These are phyloP conservation scores for Venturia aucupariae DNA, from an alignment of 2,329 filamentous ascomycete species.

Conservation along the genomic window DNA sequence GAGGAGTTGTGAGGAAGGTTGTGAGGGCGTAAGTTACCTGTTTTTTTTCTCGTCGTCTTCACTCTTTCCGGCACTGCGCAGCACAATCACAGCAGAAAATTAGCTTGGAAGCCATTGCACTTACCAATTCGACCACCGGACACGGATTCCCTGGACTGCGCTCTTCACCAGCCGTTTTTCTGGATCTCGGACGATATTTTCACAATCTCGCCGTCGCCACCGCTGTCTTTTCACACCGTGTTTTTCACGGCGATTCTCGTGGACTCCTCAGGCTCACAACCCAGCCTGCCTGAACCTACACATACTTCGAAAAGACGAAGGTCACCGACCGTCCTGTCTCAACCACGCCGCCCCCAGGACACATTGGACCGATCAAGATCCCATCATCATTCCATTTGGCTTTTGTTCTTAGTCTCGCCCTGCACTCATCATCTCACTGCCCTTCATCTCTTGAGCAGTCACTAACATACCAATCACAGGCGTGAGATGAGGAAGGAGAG, in stretches of 20 bases:
- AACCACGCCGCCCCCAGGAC: background rate
- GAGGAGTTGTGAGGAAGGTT: background rate
- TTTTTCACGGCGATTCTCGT: background rate
- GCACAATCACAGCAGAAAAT: background rate
- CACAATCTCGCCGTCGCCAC: background rate
- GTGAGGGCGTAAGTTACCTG: background rate
- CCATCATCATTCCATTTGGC: background rate
- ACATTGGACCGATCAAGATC: background rate
- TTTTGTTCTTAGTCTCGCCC: background rate
- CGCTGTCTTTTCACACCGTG: background rate
- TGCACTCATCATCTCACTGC: background rate
- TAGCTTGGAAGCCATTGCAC: background rate
- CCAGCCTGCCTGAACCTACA: background rate
- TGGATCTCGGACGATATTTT: background rate
- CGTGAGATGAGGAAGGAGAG: background rate
- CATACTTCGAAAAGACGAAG: no score
- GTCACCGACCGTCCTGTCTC: background rate
- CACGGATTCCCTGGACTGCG: background rate
- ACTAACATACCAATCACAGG: background rate
- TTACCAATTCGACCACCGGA: background rate
- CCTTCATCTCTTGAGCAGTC: background rate
- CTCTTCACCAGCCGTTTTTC: background rate
- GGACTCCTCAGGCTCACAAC: background rate
- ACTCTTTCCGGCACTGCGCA: background rate
- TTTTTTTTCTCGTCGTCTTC: background rate